Evolutionary conservation across 2,329 filamentous ascomycete genomes (phyloP), one percentile per base, ranked within the genome.

Genomic region (Alternaria arborescens): DNA sequence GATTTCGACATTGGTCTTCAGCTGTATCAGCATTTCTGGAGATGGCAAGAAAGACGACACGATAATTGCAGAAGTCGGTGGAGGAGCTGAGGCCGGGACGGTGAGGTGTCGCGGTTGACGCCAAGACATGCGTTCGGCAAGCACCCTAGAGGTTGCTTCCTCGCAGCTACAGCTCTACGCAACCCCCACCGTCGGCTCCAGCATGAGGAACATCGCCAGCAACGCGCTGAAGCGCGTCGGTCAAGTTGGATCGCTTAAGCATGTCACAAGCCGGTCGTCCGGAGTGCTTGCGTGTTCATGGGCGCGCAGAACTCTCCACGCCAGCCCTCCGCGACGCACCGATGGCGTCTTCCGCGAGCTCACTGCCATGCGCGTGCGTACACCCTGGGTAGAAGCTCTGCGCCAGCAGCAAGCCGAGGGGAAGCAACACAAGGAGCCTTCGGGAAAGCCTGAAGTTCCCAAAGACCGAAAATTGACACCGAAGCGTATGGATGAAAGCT

Each of bases 401-500:
- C 82, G 82, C 20, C 81, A 84, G 65, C 83, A 85, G 66, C 83
- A 85, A 58, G 68, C 72, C 54, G 74, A 78, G 22, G 71, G 68
- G 1, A 65, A 73, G 20, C 74, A 76, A 41, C 68, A 75, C 4
- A 61, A 68, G 2, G 70, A 77, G 55, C 55, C 70, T 7, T 73
- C 74, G 7, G 74, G 71, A 1, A 74, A 76, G 59, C 64, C 77
- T 41, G 61, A 78, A 50, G 73, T 79, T 3, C 76, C 78, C 11
- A 70, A 71, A 46, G 81, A 87, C 70, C 85, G 86, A 44, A 84
- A 89, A 69, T 72, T 91, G 65, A 82, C 81, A 11, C 89, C 89
- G 1, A 90, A 88, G 77, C 87, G 83, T 74, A 92, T 92, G 89
- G 84, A 83, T 24, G 89, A 92, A 71, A 91, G 88, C 77, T 90